These are phyloP conservation scores for Daldinia sp. DNA, from an alignment of 2,329 filamentous ascomycete species.

Conservation along the genomic window DNA sequence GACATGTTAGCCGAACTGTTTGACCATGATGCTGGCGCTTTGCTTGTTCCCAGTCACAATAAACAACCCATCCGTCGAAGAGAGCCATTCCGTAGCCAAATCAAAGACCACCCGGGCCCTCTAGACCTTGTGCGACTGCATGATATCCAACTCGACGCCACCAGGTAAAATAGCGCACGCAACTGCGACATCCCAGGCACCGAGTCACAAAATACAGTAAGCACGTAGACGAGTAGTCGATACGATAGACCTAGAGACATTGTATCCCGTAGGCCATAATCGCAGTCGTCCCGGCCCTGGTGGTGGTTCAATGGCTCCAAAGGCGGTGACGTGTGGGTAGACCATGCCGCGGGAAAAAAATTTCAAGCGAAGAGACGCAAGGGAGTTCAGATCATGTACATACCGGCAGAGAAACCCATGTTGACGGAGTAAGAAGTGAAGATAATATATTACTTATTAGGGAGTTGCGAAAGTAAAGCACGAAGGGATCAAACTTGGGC, in stretches of 20 bases:
- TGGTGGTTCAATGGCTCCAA: slow-evolving; percentile 42
- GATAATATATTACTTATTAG: slow-evolving; percentile 44
- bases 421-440: slow-evolving; percentile 45
- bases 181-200: slow-evolving; percentile 2
- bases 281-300: slow-evolving; percentile 8
- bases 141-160: background rate
- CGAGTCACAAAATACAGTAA: slow-evolving; percentile 26
- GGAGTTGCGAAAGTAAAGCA: slow-evolving; percentile 17
- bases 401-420: slow-evolving; percentile 57
- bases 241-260: slow-evolving; percentile 3
- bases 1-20: slow-evolving; percentile 42
- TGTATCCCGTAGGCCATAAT: slow-evolving; percentile 12
- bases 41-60: background rate
- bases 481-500: slow-evolving; percentile 8
- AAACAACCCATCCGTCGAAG: background rate
- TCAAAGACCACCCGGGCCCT: background rate
- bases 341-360: slow-evolving; percentile 5
- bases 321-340: slow-evolving; percentile 30
- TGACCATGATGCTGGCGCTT: background rate
- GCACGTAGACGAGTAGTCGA: background rate
- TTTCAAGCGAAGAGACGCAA: slow-evolving; percentile 28
- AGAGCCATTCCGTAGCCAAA: background rate
- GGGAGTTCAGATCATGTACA: slow-evolving; percentile 42
- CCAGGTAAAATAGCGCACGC: slow-evolving; percentile 44
- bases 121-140: slow-evolving; percentile 12